Evolutionary conservation across 257 asterid genomes (phyloP), one percentile per base, ranked within the genome.

Genomic region (Solanum neorickii): DNA sequence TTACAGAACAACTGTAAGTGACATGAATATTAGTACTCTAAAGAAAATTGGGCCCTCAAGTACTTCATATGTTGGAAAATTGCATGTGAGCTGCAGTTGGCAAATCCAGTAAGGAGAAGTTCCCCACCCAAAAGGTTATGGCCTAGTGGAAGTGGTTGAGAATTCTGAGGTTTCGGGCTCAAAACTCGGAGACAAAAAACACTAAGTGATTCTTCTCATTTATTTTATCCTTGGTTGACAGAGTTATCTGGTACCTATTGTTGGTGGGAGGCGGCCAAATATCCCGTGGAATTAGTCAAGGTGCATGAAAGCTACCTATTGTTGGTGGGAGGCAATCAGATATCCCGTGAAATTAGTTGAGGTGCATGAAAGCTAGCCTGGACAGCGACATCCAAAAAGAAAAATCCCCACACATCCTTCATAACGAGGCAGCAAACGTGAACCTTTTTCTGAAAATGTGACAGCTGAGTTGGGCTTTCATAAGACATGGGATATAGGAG

Each of bases 41-140:
- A 46, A 25, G 66, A 78, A 37, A 78, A 78, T 15, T 5, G 41
- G 41, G 16, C 27, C 39, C 84, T 60, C 44, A 82, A 46, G 44
- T 15, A 82, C 16, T 13, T 76, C 60, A 42, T 76, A 21, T 76
- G 83, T 18, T 78, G 66, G 10, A 46, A 74, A 74, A n/a, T 35
- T 74, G 87, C 84, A 83, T 15, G 82, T 83, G 91, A 87, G 41
- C 25, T 75, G 86, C 86, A 52, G 16, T 56, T 16, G 49, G 87
- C 37, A 87, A 60, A 87, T 42, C 85, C 75, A 83, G 60, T 39
- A 49, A n/a, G 75, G 84, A 87, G 66, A 52, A 77, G 37, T 7
- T 16, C 35, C 83, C 16, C 83, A 20, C 66, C 66, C 62, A 52
- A 49, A 49, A 15, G 62, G 62, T 8, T 52, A 52, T 52, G 49